Percentiles rank a stretch among this genome's conserved stretches.
phyloP scores from a whole-genome alignment of 371 early-diverging fungal genomes.

The Blakeslea trispora region DNA sequence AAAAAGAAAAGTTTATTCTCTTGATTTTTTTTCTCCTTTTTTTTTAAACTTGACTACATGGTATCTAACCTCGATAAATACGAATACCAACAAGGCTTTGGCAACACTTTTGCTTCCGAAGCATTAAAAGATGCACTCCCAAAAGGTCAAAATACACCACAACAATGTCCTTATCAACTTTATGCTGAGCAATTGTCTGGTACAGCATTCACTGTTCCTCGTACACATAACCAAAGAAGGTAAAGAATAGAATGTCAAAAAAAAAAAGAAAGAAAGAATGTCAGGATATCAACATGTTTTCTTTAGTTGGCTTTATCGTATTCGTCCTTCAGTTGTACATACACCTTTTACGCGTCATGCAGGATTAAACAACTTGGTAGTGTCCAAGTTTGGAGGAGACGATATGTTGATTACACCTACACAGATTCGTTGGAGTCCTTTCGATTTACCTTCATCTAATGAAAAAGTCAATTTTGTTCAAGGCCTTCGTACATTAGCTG shows the following conservation, averaged over 20 bases:
- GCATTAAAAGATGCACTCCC: slow-evolving; percentile 89
- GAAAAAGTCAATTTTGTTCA: slow-evolving; percentile 76
- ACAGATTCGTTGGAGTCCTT: slow-evolving; percentile 94
- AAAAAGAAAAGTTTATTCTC: no score
- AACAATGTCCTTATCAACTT: slow-evolving; percentile 86
- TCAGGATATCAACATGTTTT: no score
- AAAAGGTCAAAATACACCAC: slow-evolving; percentile 92
- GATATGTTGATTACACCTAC: slow-evolving; percentile 73
- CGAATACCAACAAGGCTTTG: slow-evolving; percentile 72
- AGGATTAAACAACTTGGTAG: slow-evolving; percentile 38
- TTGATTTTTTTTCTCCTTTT: no score
- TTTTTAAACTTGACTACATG: no score
- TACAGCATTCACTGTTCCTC: slow-evolving; percentile 92
- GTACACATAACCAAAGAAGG: slow-evolving; percentile 84
- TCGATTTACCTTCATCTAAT: slow-evolving; percentile 62
- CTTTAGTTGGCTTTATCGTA: slow-evolving; percentile 97
- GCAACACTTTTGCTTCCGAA: slow-evolving; percentile 85
- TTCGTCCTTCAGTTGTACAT: slow-evolving; percentile 92
- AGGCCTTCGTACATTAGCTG: slow-evolving; percentile 84
- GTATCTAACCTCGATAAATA: no score
- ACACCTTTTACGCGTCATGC: slow-evolving; percentile 63
- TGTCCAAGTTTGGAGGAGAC: slow-evolving; percentile 59
- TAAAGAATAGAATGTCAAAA: slow-evolving; percentile 19
- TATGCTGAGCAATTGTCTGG: slow-evolving; percentile 97
- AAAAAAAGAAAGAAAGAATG: no score